Base-by-base conservation (phyloP, 2,329 filamentous ascomycete genomes). In the Exophiala spinifera region DNA sequence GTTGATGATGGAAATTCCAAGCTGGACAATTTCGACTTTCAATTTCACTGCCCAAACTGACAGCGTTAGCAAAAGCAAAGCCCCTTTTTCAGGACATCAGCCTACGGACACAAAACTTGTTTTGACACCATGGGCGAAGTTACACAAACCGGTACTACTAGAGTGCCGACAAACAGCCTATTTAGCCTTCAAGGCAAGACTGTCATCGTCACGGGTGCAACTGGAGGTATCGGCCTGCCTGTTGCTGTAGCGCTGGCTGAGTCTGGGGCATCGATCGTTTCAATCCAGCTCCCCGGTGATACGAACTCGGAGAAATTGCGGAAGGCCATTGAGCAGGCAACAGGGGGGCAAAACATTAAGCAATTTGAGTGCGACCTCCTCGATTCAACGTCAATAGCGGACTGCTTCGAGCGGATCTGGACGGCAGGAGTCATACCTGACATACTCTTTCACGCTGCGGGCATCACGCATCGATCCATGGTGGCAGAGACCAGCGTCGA, bases 261-360 rank as follows among this genome's bases (percentile, higher is more conserved):
- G 55, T 66, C 68, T 42, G 71, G 71, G 36, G 71, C 71, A 54
- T 66, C 72, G 63, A 64, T 73, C 25, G 67, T 74, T 46, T 63
- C 73, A 37, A 64, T 74, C 53, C 71, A 74, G 66, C 70, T 72
- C 20, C 45, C 51, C 25, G 34, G 42, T 23, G 51, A 53, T 20
- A 31, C 45, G 8, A 7, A 33, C 4, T n/a, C 14, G 14, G 21
- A 10, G 4, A 14, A 8, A 8, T 25, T 53, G 36, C 20, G 28
- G 13, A 4, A 15, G 4, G 45, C 31, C 17, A 23, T 53, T 6
- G 45, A 49, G 34, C 6, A n/a, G 6, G 13, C 8, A 11, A n/a
- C n/a, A n/a, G n/a, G n/a, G n/a, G n/a, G n/a, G n/a, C n/a, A n/a
- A n/a, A n/a, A n/a, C n/a, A n/a, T n/a, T n/a, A n/a, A n/a, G n/a